Evolutionary conservation across 2,329 filamentous ascomycete species (phyloP), one percentile per base, ranked within the genome.

Genomic region (Aspergillus awamori): DNA sequence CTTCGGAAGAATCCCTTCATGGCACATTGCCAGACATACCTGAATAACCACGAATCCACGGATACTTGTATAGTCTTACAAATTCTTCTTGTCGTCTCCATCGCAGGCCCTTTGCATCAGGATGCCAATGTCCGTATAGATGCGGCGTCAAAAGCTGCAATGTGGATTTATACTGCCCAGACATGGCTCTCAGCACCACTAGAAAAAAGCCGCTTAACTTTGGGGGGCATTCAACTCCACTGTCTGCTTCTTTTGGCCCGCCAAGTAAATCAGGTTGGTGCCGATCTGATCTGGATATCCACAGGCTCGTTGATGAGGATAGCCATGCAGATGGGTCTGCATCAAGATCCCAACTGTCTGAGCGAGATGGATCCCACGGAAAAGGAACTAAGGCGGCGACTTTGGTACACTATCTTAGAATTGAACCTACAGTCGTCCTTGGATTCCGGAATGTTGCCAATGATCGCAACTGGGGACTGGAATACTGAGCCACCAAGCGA

Each of bases 351-450:
- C 0, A 59, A 61, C 2, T 45, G 60, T 45, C 60, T 75, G 8
- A 61, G 62, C 1, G 38, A 55, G n/a, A 67, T 70, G 60, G 56
- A 61, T 1, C 2, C 60, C 2, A 47, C 65, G 4, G 60, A 69
- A 3, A 57, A 63, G 15, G 72, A 76, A 47, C 54, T 74, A 1
- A 68, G 74, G 17, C 61, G 75, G 48, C 61, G 72, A 24, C 62
- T 78, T 3, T 77, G 74, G 74, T 70, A 70, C 30, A 76, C 74
- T 0, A 70, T 78, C n/a, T 39, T 77, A 4, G 75, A 78, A 55
- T 60, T 78, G 26, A 63, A 63, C 24, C 43, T 74, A 0, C 75
- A 78, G 45, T 63, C 74, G 0, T 65, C 69, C 11, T 53, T 77
- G 13, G 73, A 74, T 49, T 67, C 72, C 1, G 74, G 66, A 0